phyloP scores from a whole-genome alignment of 352 stramenopile genomes.

The Phytophthora multivora region DNA sequence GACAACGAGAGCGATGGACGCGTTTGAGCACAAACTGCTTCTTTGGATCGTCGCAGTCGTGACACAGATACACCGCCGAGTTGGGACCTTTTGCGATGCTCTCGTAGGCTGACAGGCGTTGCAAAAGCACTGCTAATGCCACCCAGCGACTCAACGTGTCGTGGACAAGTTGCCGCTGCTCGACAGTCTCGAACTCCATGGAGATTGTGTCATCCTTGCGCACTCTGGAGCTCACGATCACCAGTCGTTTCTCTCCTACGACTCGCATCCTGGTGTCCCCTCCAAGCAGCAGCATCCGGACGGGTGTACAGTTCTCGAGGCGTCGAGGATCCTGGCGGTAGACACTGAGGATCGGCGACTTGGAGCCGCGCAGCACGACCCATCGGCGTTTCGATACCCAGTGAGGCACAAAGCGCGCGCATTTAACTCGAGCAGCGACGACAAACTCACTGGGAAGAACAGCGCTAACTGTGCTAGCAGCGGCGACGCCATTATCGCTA shows the following conservation, averaged over 20 bases:
- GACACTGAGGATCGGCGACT: conserved; percentile 58
- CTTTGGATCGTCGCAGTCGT: conserved; percentile 32
- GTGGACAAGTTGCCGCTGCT: conserved; percentile 50
- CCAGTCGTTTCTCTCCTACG: conserved; percentile 50
- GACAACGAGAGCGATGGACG: conserved; percentile 39
- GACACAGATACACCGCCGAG: conserved; percentile 61
- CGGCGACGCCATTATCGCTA: background rate
- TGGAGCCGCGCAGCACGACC: conserved; percentile 67
- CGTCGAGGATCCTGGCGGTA: conserved; percentile 44
- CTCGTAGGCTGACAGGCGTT: conserved; percentile 48
- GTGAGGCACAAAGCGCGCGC: conserved; percentile 51
- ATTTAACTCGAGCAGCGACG: conserved; percentile 49
- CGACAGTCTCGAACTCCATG: conserved; percentile 50
- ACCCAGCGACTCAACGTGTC: conserved; percentile 63
- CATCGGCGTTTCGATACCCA: conserved; percentile 61
- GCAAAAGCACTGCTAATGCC: conserved; percentile 55
- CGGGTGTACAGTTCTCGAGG: conserved; percentile 23
- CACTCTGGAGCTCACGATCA: conserved; percentile 57
- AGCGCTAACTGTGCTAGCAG: background rate
- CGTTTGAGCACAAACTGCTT: conserved; percentile 58
- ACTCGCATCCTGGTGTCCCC: conserved; percentile 49
- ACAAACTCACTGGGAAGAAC: conserved; percentile 62
- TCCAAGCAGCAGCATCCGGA: conserved; percentile 61
- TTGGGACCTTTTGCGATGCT: conserved; percentile 56
- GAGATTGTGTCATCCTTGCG: conserved; percentile 59